Base-by-base conservation (phyloP, 2,329 filamentous ascomycete genomes). In the Alternaria viburni region DNA sequence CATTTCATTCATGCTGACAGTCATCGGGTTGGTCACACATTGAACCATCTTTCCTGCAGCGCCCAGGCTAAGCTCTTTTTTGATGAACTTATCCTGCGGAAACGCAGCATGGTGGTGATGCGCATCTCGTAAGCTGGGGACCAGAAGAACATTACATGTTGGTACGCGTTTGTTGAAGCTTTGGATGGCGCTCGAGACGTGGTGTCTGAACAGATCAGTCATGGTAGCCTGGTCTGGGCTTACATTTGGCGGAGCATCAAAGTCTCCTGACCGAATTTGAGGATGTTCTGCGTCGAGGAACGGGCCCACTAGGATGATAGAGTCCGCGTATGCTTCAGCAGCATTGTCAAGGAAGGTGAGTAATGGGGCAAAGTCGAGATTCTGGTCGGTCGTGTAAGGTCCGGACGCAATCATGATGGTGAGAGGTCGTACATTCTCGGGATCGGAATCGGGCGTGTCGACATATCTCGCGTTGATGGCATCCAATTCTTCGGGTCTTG, bases 221-320 rank as follows among this genome's bases (percentile, higher is more conserved):
- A 98, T 87, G 21, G 91, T 96, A 2, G 90, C 90, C 13, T 89
- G 89, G 77, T 97, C 93, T 0, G 91, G 88, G 61, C 77, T 73
- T 11, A 79, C 77, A 47, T 79, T 74, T 2, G 79, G 64, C 1
- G 83, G 83, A 7, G 84, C 71, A 57, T 83, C 79, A 47, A 80
- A 79, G 68, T 83, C 81, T 15, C 83, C 83, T 13, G 79, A 81
- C 23, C 93, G 92, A 57, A 99, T 87, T 25, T 96, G 84, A 0
- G 96, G 95, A 77, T 99, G 96, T 71, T 97, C 93, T 36, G 91
- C 85, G 77, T 98, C 96, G 69, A 99, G 86, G 77, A 99, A 97
- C 0, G 96, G 96, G 0, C 96, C 96, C 5, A 88, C 84, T 9
- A 99, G 85, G 46, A 98, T 86, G 26, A 99, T 82, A 4, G 88